A percentile compares a stretch with the other conserved stretches of the same genome.
These are phyloP conservation scores for Kingdonia uniflora DNA, from an alignment of 164 flowering plant species.

Conservation along the genomic window DNA sequence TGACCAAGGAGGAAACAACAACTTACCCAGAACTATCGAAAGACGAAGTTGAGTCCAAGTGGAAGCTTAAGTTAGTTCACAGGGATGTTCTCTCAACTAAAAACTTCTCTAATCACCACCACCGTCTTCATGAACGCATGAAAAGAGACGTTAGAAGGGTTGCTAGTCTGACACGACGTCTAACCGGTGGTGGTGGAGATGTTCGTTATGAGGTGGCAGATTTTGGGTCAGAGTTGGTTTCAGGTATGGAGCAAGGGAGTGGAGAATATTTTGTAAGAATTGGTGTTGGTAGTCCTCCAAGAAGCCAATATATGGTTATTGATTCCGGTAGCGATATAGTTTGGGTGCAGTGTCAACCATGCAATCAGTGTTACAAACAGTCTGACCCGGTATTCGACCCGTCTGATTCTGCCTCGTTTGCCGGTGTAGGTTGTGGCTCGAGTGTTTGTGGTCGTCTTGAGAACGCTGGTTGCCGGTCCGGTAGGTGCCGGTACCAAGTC, in stretches of 20 bases:
- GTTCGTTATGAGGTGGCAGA: conserved; percentile 25
- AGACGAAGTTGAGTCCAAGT: conserved; percentile 3
- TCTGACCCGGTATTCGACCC: conserved; percentile 88
- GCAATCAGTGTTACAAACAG: conserved; percentile 64
- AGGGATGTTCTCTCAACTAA: conserved; percentile 12
- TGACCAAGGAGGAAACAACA: too few relatives aligned
- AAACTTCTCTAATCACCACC: conserved; percentile 12
- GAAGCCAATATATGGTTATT: conserved; percentile 66
- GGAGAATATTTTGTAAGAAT: conserved; percentile 83
- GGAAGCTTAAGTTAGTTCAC: conserved; percentile 19
- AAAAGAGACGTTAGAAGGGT: conserved; percentile 43
- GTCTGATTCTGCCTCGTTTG: conserved; percentile 46
- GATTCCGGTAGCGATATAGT: conserved; percentile 86
- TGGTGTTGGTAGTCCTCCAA: conserved; percentile 85
- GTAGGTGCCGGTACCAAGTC: conserved; percentile 71
- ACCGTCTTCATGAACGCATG: conserved; percentile 36
- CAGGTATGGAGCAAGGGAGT: conserved; percentile 87
- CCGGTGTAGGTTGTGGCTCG: conserved; percentile 61
- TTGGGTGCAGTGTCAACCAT: conserved; percentile 92
- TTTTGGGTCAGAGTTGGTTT: conserved; percentile 79
- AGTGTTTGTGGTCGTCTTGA: conserved; percentile 35
- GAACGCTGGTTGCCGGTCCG: conserved; percentile 41
- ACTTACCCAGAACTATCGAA: conserved; percentile 6
- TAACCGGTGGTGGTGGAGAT: conserved; percentile 13
- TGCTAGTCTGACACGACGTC: conserved; percentile 24